Percentiles rank a stretch among this genome's conserved stretches.
These are phyloP conservation scores for Leptoxyphium fumago DNA, from an alignment of 2,329 filamentous ascomycete genomes.

Conservation along the genomic window DNA sequence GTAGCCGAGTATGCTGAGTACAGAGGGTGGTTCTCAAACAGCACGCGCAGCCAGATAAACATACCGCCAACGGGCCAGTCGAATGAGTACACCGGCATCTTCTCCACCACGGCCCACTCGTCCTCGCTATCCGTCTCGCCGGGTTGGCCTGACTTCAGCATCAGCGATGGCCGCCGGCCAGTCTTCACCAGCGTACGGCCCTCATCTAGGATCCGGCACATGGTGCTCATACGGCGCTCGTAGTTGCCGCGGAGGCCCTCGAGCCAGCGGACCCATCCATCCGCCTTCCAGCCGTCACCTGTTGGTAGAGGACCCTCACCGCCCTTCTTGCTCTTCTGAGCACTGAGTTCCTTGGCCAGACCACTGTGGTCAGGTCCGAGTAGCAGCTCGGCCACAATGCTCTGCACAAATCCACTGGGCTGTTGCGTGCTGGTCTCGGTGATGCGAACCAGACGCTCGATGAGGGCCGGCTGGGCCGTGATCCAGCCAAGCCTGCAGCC, in stretches of 20 bases:
- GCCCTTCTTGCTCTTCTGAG: constrained; percentile 21
- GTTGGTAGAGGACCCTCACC: constrained; percentile 32
- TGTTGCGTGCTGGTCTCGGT: constrained; percentile 68
- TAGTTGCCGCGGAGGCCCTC: constrained; percentile 71
- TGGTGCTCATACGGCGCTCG: constrained; percentile 67
- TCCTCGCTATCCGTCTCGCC: constrained; percentile 23
- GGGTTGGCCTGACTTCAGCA: constrained; percentile 9
- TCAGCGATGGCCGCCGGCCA: constrained; percentile 28
- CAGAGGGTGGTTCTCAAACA: constrained; percentile 60
- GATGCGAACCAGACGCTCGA: constrained; percentile 60
- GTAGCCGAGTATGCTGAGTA: constrained; percentile 34
- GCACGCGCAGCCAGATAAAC: constrained; percentile 73
- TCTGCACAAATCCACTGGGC: constrained; percentile 79
- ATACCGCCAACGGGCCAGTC: constrained; percentile 74
- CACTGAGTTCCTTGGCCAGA: constrained; percentile 15
- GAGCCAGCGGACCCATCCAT: constrained; percentile 85
- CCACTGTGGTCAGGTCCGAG: constrained; percentile 51
- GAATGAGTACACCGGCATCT: constrained; percentile 61
- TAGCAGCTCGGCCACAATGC: constrained; percentile 62
- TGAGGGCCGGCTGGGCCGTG: constrained; percentile 63
- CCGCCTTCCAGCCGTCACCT: constrained; percentile 57
- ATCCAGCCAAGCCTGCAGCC: constrained; percentile 86
- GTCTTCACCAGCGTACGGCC: constrained; percentile 51
- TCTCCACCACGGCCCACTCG: constrained; percentile 64
- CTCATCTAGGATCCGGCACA: constrained; percentile 60